Evolutionary conservation across 176 grass and related monocot genomes (phyloP).

Genomic region (Canna indica): DNA sequence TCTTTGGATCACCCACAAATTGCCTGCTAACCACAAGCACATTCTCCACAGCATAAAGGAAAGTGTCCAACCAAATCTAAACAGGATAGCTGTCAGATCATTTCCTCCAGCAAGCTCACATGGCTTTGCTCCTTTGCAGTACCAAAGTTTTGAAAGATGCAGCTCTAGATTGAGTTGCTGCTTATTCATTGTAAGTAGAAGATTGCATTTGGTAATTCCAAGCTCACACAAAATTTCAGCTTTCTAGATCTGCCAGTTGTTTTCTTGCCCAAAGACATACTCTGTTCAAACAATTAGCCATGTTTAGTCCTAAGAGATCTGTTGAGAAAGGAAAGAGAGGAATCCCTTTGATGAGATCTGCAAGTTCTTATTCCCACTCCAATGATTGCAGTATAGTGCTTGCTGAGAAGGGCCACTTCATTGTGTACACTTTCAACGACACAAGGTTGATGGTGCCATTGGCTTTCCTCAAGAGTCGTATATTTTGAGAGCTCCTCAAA

Average conservation of each 20-base stretch:
- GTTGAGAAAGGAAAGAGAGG: not conserved
- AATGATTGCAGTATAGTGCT: not conserved
- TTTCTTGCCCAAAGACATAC: no score
- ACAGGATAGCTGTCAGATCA: no score
- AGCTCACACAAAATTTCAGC: not conserved
- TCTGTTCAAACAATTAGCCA: not conserved
- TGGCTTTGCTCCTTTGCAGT: no score
- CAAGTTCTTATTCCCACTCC: not conserved
- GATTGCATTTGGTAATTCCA: not conserved
- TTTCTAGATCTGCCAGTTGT: no score
- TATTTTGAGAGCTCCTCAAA: not conserved
- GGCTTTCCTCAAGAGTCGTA: not conserved
- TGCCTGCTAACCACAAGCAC: no score
- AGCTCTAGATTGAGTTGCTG: no score
- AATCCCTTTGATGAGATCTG: not conserved
- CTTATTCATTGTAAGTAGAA: not conserved
- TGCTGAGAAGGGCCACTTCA: not conserved
- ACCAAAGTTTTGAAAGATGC: not conserved
- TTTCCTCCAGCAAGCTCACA: no score
- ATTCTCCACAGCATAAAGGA: no score
- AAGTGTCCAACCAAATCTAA: no score
- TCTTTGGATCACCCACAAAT: no score
- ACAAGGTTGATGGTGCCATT: slow-evolving; percentile 1
- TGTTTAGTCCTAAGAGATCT: not conserved
- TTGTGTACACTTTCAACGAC: not conserved